Evolutionary conservation across 768 basidiomycete genomes (phyloP), one percentile per base, ranked within the genome.

Genomic region (Boletus barrowsii): DNA sequence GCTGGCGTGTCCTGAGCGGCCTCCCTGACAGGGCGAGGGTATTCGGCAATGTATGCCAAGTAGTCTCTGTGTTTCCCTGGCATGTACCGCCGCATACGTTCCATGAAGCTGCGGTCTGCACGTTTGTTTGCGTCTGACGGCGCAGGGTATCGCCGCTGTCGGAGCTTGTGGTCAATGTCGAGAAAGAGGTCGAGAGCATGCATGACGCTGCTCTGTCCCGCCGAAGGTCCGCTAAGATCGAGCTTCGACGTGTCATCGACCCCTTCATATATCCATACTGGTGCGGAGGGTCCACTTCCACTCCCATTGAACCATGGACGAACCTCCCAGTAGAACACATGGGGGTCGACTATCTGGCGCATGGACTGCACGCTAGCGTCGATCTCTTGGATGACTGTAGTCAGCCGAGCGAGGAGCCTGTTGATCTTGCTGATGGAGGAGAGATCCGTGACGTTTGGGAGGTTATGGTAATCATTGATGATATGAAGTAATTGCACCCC

Each of bases 261-360:
- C 0, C 90, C 93, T 63, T 93, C 87, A 68, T 88, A 98, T 39
- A 86, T 73, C 90, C 90, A 92, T 18, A 74, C 75, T 10, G 78
- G 75, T 26, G 72, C 72, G 9, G 71, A 68, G 9, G 81, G 72
- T 0, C 80, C 81, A 57, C 78, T 81, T 42, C 79, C 79, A 58
- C 88, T 90, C 14, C 95, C 95, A 49, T 87, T 85, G 73, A 82
- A 96, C 96, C 96, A 99, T 2, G 93, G 94, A 48, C 96, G 83
- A 60, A 93, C 83, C 53, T 86, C 78, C 80, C 88, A 90, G 72
- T 93, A 95, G 73, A 99, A 98, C 51, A 83, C 79, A 54, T 86
- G 83, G 6, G 96, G 95, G 65, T 92, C 88, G 66, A 93, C 88
- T 24, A 75, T 73, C 8, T 82, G 77, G 45, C 86, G 83, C 55